Conservation (phyloP, 2,329 filamentous ascomycete genomes). For the Alternaria postmessia region DNA sequence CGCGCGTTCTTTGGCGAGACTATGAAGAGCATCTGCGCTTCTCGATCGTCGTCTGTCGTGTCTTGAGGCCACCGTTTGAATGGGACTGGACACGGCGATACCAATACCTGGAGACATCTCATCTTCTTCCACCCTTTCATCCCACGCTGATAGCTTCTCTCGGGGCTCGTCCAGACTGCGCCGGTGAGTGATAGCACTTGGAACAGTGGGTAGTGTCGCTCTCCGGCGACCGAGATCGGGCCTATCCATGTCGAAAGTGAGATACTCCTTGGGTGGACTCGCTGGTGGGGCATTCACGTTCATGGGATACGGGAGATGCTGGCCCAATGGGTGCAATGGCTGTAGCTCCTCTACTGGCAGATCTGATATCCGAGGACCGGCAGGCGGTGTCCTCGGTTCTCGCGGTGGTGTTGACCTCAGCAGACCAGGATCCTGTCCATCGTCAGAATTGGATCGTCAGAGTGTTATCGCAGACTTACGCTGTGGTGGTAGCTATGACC, state of each 20-base stretch:
- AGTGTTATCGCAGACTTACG: slow-evolving; percentile 28
- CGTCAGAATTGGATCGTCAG: slow-evolving; percentile 11
- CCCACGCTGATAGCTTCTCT: slow-evolving; percentile 35
- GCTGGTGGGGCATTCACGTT: slow-evolving; percentile 51
- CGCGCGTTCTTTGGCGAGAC: slow-evolving; percentile 36
- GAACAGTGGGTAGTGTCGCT: slow-evolving; percentile 47
- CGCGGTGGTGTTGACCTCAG: slow-evolving; percentile 33
- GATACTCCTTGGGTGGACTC: slow-evolving; percentile 47
- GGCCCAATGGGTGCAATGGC: slow-evolving; percentile 46
- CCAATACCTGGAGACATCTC: slow-evolving; percentile 44
- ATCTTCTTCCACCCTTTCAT: slow-evolving; percentile 40
- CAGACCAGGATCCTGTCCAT: slow-evolving; percentile 42
- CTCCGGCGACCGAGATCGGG: slow-evolving; percentile 39
- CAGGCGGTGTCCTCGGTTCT: slow-evolving; percentile 26
- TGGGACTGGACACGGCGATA: slow-evolving; percentile 46
- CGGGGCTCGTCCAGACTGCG: slow-evolving; percentile 39
- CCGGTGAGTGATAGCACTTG: slow-evolving; percentile 34
- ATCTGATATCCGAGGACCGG: slow-evolving; percentile 44
- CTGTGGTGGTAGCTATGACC: slow-evolving; percentile 48
- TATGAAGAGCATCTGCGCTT: slow-evolving; percentile 49
- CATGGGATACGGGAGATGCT: slow-evolving; percentile 52
- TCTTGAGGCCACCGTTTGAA: slow-evolving; percentile 22
- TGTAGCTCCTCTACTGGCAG: slow-evolving; percentile 43
- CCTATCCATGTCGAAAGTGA: slow-evolving; percentile 40
- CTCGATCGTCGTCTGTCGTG: slow-evolving; percentile 47